Evolutionary conservation across 176 grass and related monocot genomes (phyloP), one percentile per base, ranked within the genome.

Genomic region (Musa troglodytarum): DNA sequence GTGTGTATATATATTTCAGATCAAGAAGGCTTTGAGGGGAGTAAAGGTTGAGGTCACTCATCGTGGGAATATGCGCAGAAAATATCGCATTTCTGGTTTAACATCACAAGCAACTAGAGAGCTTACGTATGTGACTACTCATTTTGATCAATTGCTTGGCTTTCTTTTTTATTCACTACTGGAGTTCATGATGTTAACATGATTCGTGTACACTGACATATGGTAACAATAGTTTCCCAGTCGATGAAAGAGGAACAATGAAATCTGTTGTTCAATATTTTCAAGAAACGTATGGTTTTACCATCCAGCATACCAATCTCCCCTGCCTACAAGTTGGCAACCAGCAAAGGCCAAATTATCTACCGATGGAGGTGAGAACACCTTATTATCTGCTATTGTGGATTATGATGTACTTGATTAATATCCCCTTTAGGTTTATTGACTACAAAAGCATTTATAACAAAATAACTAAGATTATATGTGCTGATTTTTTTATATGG

Each of bases 1-100:
- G 10, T 20, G 1, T 69, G 26, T 43, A 49, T 53, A 11, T 80
- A 55, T 79, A 78, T 53, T 74, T 77, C 77, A 98, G 95, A 91
- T 98, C 76, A 98, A 91, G 78, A 98, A 93, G 68, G 90, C 95
- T 65, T 72, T 98, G 57, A 91, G 84, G 79, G 90, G 95, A 70
- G 90, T 98, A 15, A 93, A 89, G 75, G 90, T 98, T 49, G 95
- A 93, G 85, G 95, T 98, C 63, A 98, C 95, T 63, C 95, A 98
- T 74, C 95, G 95, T 81, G 88, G 95, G 23, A 98, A 98, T 78
- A 98, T 93, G 79, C 85, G 90, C 22, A 82, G 95, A n/a, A 98
- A 91, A 80, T 98, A 98, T 76, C 82, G 88, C 21, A 98, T 98
- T 81, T 85, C 88, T 89, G 82, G 90, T 74, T 84, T 91, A 65